Evolutionary conservation across 2,329 filamentous ascomycete species (phyloP).

Genomic region (Dendryphion nanum): DNA sequence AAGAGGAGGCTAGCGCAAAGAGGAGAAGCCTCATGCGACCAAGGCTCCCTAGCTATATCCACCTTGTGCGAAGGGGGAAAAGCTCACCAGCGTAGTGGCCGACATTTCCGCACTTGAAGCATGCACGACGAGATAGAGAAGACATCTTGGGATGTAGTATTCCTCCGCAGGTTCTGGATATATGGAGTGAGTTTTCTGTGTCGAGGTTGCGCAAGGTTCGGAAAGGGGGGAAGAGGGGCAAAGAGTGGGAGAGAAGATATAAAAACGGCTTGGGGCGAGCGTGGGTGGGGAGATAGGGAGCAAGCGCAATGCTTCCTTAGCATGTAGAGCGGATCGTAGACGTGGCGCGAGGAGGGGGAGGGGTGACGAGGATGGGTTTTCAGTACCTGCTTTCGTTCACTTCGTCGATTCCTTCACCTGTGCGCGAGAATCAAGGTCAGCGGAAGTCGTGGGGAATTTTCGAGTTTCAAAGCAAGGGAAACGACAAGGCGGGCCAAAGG

Average conservation of each 20-base stretch:
- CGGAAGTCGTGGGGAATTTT: slow-evolving; percentile 21
- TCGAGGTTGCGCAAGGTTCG: slow-evolving; percentile 9
- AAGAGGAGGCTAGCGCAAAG: no score
- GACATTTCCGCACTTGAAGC: slow-evolving; percentile 55
- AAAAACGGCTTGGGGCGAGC: no score
- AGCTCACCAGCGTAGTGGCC: slow-evolving; percentile 52
- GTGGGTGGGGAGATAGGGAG: no score
- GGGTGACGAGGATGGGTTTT: no score
- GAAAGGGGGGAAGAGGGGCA: slow-evolving; percentile 13
- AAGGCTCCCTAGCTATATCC: neutral
- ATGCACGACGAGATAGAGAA: slow-evolving; percentile 53
- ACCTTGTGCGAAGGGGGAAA: neutral
- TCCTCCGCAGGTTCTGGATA: slow-evolving; percentile 33
- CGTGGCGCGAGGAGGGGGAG: slow-evolving; percentile 4
- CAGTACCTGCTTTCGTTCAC: slow-evolving; percentile 20
- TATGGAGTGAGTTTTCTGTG: slow-evolving; percentile 22
- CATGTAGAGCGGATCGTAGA: no score
- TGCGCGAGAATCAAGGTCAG: slow-evolving; percentile 20
- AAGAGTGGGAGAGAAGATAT: no score
- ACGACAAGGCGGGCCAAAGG: slow-evolving; percentile 16
- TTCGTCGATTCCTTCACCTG: slow-evolving; percentile 34
- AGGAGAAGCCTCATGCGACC: no score
- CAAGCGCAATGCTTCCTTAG: no score
- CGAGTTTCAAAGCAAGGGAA: slow-evolving; percentile 17
- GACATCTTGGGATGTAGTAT: slow-evolving; percentile 47